phyloP scores from a whole-genome alignment of 352 stramenopile genomes.

The Globisporangium nunn region DNA sequence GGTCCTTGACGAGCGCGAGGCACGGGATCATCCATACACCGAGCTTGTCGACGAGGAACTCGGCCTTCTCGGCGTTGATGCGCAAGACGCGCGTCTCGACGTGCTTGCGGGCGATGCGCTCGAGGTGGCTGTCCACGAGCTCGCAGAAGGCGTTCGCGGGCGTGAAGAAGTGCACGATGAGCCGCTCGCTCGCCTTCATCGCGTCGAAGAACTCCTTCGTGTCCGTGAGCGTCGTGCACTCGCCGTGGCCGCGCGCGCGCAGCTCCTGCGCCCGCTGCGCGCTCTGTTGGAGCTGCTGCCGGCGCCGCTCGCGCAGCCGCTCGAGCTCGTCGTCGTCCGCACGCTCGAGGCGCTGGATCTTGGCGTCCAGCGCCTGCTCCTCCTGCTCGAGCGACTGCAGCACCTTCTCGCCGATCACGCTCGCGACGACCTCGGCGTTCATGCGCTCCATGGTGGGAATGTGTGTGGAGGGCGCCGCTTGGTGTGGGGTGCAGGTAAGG shows the following conservation, averaged over 20 bases:
- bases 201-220: constrained; percentile 94
- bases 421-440: constrained; percentile 73
- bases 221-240: constrained; percentile 87
- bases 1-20: constrained; percentile 92
- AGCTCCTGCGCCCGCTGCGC: constrained; percentile 64
- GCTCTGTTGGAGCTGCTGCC: constrained; percentile 73
- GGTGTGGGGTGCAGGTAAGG: too few species aligned
- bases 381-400: constrained; percentile 83
- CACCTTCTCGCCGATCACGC: constrained; percentile 79
- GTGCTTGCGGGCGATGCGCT: constrained; percentile 86
- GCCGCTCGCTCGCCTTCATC: constrained; percentile 87
- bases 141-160: constrained; percentile 90
- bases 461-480: neutral
- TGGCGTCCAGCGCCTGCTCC: constrained; percentile 77
- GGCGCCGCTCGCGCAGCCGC: constrained; percentile 70
- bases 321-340: constrained; percentile 89
- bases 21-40: constrained; percentile 96
- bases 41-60: constrained; percentile 95
- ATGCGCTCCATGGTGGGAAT: constrained; percentile 40
- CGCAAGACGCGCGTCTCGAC: constrained; percentile 94
- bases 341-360: constrained; percentile 77
- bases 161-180: constrained; percentile 96
- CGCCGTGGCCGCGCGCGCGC: constrained; percentile 73
- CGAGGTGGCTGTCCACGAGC: constrained; percentile 91
- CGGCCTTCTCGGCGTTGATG: constrained; percentile 95